Evolutionary conservation across 371 early-diverging fungal species (phyloP), one percentile per base, ranked within the genome.

Genomic region (Apophysomyces ossiformis): DNA sequence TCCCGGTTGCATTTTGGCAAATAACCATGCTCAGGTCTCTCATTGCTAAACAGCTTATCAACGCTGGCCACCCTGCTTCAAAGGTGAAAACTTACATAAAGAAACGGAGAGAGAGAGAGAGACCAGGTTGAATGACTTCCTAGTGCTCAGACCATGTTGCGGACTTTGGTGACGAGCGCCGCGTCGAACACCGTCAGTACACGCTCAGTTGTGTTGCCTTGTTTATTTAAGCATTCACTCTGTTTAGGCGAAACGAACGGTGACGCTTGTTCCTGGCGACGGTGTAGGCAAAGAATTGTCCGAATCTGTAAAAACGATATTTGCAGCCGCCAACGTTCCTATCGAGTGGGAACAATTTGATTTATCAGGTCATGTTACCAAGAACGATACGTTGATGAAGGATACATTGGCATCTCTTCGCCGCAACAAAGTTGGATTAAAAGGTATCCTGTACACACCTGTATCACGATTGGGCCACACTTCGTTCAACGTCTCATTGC

Each of bases 241-340:
- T 18, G 9, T 21, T 9, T 50, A 50, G 54, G 54, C 54, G 7
- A 89, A 87, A 50, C 89, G 92, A 86, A 95, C 93, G 50, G 95
- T 96, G 43, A 98, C 99, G 13, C 84, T 98, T 60, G 95, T 98
- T 72, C 99, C 98, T 62, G 99, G 99, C 74, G 99, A 98, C 81
- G 99, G 99, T 79, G 90, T 97, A 66, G 99, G 99, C 69, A 88
- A 89, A 77, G 99, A 98, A 77, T 88, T 94, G 65, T 88, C 96
- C 46, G 77, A 81, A 12, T 87, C 97, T 16, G 96, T 98, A 61
- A 96, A 96, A 86, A 85, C 92, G 39, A 88, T 98, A 64, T 98
- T 98, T 83, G 87, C 85, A 71, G 97, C 96, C 15, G 93, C 92
- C 66, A 85, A 92, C 58, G 96, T 92, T 16, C 98, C 98, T 39